Evolutionary conservation across 164 flowering plant genomes (phyloP).

Genomic region (Aristolochia fimbriata): DNA sequence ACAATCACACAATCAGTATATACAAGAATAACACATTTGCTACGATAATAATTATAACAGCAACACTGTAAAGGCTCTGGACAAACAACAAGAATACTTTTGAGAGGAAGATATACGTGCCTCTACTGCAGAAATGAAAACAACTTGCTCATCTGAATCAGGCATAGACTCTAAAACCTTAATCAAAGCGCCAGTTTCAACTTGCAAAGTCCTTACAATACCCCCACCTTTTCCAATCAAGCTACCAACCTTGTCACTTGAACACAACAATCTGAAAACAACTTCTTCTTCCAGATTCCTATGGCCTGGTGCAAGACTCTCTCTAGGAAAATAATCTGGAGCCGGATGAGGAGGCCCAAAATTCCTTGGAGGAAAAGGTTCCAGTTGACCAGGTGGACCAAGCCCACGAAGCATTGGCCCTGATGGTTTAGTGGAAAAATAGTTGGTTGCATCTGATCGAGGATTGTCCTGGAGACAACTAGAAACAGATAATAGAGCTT

Average conservation of each 20-base stretch:
- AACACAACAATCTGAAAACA: slow-evolving; percentile 42
- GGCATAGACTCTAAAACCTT: slow-evolving; percentile 33
- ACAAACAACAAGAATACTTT: background rate
- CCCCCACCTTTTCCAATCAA: slow-evolving; percentile 61
- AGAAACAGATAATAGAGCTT: slow-evolving; percentile 43
- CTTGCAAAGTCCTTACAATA: slow-evolving; percentile 32
- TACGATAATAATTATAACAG: no score
- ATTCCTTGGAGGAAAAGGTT: slow-evolving; percentile 24
- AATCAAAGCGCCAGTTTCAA: slow-evolving; percentile 50
- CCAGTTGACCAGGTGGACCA: slow-evolving; percentile 19
- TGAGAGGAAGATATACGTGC: slow-evolving; percentile 16
- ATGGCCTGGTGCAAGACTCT: slow-evolving; percentile 16
- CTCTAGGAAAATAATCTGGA: slow-evolving; percentile 32
- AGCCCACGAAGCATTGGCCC: slow-evolving; percentile 16
- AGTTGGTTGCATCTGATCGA: slow-evolving; percentile 16
- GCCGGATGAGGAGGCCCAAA: slow-evolving; percentile 19
- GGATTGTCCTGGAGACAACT: slow-evolving; percentile 40
- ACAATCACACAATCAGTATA: background rate
- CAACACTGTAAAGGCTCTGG: no score
- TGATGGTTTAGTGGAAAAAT: slow-evolving; percentile 12
- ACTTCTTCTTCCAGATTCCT: slow-evolving; percentile 38
- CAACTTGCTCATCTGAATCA: slow-evolving; percentile 48
- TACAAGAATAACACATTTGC: no score
- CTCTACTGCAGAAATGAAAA: slow-evolving; percentile 53
- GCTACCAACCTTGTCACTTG: slow-evolving; percentile 39